A percentile compares a stretch with the other conserved stretches of the same genome.
Conservation (phyloP, 1,139 yeast species). For the Pneumocystis oryctolagi region DNA sequence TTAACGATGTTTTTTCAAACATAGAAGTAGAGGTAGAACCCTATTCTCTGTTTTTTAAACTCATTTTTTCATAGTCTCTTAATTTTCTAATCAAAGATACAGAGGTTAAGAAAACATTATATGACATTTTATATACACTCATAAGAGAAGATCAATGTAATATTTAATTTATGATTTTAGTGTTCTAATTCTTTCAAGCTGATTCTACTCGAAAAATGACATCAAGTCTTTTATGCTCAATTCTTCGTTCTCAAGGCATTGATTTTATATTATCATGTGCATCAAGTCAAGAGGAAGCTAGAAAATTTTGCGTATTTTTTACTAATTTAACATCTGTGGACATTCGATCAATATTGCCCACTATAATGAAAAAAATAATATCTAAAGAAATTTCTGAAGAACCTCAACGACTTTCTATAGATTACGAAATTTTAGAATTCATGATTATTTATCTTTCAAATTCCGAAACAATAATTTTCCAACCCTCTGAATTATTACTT, state of each 20-base stretch:
- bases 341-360: conserved; percentile 1
- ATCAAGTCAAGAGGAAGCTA: neutral
- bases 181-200: neutral
- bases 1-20: neutral
- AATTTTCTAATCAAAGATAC: neutral
- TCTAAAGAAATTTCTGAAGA: neutral
- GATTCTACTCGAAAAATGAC: neutral
- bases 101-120: neutral
- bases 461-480: neutral
- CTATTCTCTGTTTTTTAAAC: neutral
- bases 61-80: neutral
- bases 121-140: neutral
- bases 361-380: neutral
- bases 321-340: neutral
- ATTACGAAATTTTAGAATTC: conserved; percentile 3
- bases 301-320: neutral
- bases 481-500: conserved; percentile 5
- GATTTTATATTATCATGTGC: neutral
- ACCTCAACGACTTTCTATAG: neutral
- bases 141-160: neutral
- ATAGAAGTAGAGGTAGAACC: neutral
- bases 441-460: conserved; percentile 8
- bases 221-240: neutral
- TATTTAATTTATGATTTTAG: neutral
- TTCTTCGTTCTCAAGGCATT: neutral